Evolutionary conservation across 2,329 filamentous ascomycete genomes (phyloP).

Genomic region (Talaromyces funiculosus): DNA sequence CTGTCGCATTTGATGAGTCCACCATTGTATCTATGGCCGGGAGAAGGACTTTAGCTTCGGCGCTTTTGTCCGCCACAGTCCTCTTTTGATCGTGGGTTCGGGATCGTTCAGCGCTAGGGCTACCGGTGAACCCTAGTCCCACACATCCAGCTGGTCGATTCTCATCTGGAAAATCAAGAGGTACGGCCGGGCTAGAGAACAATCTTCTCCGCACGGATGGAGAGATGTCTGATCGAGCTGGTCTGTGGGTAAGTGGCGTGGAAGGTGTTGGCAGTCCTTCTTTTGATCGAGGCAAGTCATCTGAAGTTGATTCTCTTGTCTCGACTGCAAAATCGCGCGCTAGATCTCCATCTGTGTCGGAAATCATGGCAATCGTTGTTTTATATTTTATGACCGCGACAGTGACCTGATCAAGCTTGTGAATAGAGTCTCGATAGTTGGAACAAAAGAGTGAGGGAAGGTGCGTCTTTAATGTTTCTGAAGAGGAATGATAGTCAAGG

Average conservation of each 20-base stretch:
- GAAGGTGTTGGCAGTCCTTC: too few species aligned
- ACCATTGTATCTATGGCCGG: background rate
- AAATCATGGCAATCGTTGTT: background rate
- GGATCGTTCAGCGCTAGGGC: background rate
- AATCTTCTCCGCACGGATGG: background rate
- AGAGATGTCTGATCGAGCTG: background rate
- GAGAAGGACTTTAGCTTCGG: background rate
- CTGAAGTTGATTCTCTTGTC: background rate
- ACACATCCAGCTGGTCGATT: background rate
- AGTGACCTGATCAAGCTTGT: background rate
- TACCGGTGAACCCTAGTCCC: slow-evolving; percentile 2
- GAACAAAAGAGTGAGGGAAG: background rate
- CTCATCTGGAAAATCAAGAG: background rate
- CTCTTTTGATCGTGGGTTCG: background rate
- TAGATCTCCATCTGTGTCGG: background rate
- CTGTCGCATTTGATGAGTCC: too few species aligned
- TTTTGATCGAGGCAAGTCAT: background rate
- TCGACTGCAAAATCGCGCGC: background rate
- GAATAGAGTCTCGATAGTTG: background rate
- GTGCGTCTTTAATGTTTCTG: background rate
- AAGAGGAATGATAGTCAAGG: too few species aligned
- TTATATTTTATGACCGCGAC: background rate
- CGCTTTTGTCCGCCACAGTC: background rate
- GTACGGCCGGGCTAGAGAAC: slow-evolving; percentile 1
- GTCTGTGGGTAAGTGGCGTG: background rate